Evolutionary conservation across 768 basidiomycete species (phyloP).

Genomic region (Tylopilus vinaceipallidus): DNA sequence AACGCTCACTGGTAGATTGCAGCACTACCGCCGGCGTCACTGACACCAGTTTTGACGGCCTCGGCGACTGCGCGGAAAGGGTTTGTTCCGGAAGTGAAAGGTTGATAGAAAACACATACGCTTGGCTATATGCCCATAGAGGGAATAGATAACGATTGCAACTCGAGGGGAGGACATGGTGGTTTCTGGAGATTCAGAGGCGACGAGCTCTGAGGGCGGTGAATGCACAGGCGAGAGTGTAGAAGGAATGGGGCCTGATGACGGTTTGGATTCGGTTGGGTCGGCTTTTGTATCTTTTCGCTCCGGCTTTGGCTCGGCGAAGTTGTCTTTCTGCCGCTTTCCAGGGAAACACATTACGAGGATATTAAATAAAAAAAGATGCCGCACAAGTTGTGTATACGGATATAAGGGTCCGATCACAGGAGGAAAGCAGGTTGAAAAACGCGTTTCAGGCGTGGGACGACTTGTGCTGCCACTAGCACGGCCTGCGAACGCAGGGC

Average conservation of each 20-base stretch:
- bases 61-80: slow-evolving; percentile 27
- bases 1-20: slow-evolving; percentile 46
- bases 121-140: slow-evolving; percentile 49
- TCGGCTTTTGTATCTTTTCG: slow-evolving; percentile 14
- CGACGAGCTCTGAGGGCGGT: not conserved
- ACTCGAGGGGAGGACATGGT: slow-evolving; percentile 34
- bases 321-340: slow-evolving; percentile 35
- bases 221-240: not conserved
- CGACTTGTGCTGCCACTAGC: slow-evolving; percentile 1
- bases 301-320: slow-evolving; percentile 27
- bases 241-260: slow-evolving; percentile 3
- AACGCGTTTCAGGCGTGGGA: slow-evolving; percentile 26
- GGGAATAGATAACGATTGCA: slow-evolving; percentile 48
- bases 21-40: slow-evolving; percentile 40
- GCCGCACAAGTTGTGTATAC: slow-evolving; percentile 2
- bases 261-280: not conserved
- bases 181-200: not conserved
- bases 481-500: slow-evolving; percentile 11
- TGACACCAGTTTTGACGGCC: slow-evolving; percentile 40
- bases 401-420: slow-evolving; percentile 4
- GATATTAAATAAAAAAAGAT: not conserved
- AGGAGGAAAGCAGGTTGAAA: not conserved
- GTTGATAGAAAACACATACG: slow-evolving; percentile 30
- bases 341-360: slow-evolving; percentile 39
- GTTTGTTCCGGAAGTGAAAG: not conserved